phyloP scores from a whole-genome alignment of 106 monocot genomes.

The Acorus calamus region DNA sequence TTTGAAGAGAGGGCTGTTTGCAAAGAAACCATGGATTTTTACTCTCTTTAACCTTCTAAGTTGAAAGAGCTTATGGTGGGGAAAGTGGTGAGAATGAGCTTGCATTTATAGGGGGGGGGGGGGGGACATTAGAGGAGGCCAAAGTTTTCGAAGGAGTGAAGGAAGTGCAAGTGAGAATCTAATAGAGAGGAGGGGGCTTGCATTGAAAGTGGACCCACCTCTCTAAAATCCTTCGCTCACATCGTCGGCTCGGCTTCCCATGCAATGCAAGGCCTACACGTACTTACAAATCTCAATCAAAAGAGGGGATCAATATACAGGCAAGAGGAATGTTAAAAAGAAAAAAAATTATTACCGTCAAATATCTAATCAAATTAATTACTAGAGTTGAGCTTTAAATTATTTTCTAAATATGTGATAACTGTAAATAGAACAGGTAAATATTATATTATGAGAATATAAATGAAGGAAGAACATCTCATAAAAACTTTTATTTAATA shows the following conservation, averaged over 20 bases:
- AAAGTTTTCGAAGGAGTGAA: background rate
- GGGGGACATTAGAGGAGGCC: conserved; percentile 14
- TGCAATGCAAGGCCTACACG: background rate
- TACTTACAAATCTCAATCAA: conserved; percentile 8
- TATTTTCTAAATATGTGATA: too few species aligned
- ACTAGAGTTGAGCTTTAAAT: too few species aligned
- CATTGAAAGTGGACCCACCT: background rate
- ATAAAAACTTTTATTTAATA: too few species aligned
- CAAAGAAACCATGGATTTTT: conserved; percentile 37
- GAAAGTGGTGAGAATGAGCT: conserved; percentile 1
- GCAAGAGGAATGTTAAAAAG: too few species aligned
- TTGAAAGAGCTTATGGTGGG: background rate
- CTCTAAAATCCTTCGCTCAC: background rate
- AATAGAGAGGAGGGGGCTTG: conserved; percentile 11
- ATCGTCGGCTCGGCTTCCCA: conserved; percentile 15
- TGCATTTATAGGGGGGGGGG: conserved; percentile 13
- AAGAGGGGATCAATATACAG: background rate
- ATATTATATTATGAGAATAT: too few species aligned
- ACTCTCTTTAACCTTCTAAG: background rate
- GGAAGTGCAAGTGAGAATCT: conserved; percentile 31
- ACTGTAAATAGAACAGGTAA: too few species aligned
- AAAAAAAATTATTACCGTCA: too few species aligned
- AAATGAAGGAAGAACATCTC: too few species aligned
- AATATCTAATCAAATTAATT: too few species aligned
- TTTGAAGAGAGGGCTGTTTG: conserved; percentile 19